Base-by-base conservation (phyloP, 2,329 filamentous ascomycete genomes). In the Xylogone sp. region DNA sequence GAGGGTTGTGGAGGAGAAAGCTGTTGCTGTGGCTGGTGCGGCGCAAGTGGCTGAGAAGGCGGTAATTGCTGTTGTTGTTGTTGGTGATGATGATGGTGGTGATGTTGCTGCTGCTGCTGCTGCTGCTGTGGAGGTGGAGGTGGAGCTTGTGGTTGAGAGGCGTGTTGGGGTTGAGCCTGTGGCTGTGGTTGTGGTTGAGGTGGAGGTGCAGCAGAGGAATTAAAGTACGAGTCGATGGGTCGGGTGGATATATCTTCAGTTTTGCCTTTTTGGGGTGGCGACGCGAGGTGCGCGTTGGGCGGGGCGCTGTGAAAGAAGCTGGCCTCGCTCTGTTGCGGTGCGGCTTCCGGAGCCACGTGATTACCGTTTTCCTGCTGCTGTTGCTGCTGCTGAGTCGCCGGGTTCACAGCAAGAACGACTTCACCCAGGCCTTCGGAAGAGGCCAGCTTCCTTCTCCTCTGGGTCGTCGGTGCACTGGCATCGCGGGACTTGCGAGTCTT, bases 401-500 rank as follows among this genome's bases (percentile, higher is more conserved):
- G 70, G 65, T 42, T 49, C 21, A 49, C 51, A 49, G 48, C 62
- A 24, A 62, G 62, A 46, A 55, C 54, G 19, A 56, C 34, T 19
- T 67, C 27, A 13, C 27, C 66, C 18, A 54, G 50, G 43, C 52
- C 57, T 29, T 68, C 67, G 13, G 73, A 68, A 42, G 59, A 54
- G 8, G 67, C 59, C 2, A 72, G 70, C 4, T 71, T 69, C 67
- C 82, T 84, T 56, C 81, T 76, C 64, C 81, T 81, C 46, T 80
- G 75, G 13, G 75, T 66, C 1, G 81, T 72, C 3, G 77, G 76
- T 12, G 78, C 78, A 64, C 81, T 82, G 7, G 82, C 77, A 59
- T 86, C 83, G 56, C 73, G 77, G 21, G 80, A 75, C 61, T 84
- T 85, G 51, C 82, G 68, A 7, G 75, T 71, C 56, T 75, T 77